phyloP scores from a whole-genome alignment of 148 eudicot genomes.

The Vaccinium vitisidaea region DNA sequence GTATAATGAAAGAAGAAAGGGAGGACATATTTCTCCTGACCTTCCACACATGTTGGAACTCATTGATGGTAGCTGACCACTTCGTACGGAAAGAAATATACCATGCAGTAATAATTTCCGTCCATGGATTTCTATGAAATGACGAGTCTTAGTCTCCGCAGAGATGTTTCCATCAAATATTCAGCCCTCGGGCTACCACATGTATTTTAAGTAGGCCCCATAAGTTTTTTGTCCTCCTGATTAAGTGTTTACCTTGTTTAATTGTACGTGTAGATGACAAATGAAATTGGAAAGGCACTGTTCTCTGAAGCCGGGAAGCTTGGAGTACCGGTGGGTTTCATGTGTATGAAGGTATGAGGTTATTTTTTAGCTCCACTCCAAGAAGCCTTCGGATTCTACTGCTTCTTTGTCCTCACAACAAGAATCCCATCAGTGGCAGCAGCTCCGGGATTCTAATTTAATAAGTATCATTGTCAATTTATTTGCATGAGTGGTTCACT shows the following conservation, averaged over 20 bases:
- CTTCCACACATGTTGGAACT: background rate
- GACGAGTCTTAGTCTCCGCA: background rate
- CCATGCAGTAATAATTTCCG: background rate
- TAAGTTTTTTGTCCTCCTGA: background rate
- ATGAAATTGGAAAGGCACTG: slow-evolving; percentile 72
- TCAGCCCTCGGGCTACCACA: background rate
- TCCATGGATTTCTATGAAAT: background rate
- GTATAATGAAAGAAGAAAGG: background rate
- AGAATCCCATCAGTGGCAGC: background rate
- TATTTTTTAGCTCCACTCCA: background rate
- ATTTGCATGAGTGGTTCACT: background rate
- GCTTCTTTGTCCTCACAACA: background rate
- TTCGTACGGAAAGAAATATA: background rate
- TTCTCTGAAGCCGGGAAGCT: slow-evolving; percentile 89
- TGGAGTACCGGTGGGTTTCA: slow-evolving; percentile 84
- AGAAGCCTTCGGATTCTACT: background rate
- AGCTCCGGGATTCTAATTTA: background rate
- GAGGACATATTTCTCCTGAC: background rate
- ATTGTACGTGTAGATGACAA: slow-evolving; percentile 68
- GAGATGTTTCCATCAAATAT: background rate
- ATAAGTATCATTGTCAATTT: background rate
- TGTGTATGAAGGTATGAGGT: slow-evolving; percentile 81
- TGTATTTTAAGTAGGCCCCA: background rate
- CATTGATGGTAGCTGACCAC: background rate
- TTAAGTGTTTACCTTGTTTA: slow-evolving; percentile 1